These are phyloP conservation scores for Mrakia gelida DNA, from an alignment of 768 basidiomycete genomes.

Conservation along the genomic window DNA sequence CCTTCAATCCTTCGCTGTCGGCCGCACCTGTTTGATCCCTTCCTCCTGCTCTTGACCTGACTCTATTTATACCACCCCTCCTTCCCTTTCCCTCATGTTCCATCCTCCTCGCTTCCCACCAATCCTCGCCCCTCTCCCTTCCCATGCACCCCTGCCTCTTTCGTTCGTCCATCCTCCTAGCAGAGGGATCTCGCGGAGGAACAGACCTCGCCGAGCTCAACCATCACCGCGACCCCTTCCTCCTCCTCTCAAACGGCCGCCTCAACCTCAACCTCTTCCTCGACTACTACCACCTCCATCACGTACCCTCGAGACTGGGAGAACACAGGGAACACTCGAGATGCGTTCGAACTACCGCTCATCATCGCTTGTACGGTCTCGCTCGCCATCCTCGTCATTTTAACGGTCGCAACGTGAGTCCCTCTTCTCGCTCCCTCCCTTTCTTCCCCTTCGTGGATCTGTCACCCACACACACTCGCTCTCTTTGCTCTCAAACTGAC, in stretches of 20 bases:
- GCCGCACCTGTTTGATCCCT: neutral
- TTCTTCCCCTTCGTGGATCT: neutral
- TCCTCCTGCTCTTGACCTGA: neutral
- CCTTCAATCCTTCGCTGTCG: neutral
- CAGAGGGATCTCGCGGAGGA: neutral
- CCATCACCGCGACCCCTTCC: neutral
- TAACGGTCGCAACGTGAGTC: constrained; percentile 5
- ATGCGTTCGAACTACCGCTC: constrained; percentile 4
- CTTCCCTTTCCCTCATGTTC: neutral
- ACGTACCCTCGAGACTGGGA: constrained; percentile 2
- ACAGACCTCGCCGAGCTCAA: neutral
- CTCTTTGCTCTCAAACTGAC: neutral
- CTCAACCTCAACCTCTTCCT: neutral
- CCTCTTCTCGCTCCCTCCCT: neutral
- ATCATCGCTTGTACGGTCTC: constrained; percentile 14
- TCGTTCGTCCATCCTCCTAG: neutral
- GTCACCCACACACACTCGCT: neutral
- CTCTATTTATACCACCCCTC: neutral
- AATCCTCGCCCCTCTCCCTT: neutral
- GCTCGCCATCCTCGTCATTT: neutral
- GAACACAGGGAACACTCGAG: neutral
- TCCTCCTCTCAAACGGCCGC: neutral
- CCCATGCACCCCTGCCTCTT: neutral
- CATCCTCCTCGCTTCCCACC: neutral
- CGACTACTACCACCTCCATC: neutral